Conservation (phyloP, 2,329 filamentous ascomycete genomes). For the Talaromyces sp. region DNA sequence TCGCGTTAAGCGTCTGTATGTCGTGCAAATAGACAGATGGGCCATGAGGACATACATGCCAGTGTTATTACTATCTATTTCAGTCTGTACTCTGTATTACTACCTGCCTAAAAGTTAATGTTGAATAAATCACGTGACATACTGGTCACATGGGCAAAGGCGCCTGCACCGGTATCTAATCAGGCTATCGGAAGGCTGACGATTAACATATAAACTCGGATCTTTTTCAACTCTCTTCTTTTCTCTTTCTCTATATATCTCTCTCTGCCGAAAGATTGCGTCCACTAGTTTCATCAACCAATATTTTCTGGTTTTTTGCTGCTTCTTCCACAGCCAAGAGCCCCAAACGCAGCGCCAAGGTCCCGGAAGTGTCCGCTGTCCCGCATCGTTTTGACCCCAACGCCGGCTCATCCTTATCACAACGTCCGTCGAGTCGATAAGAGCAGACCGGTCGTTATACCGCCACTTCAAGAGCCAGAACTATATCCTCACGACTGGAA, state of each 20-base stretch:
- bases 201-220: background rate
- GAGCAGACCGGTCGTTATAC: background rate
- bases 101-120: too few relatives aligned
- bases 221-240: background rate
- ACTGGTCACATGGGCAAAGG: background rate
- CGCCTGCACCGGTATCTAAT: background rate
- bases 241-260: background rate
- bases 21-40: background rate
- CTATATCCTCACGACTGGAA: background rate
- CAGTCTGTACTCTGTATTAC: too few relatives aligned
- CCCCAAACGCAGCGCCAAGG: background rate
- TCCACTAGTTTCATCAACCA: background rate
- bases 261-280: background rate
- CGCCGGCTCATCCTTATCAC: background rate
- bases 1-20: too few relatives aligned
- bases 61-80: too few relatives aligned
- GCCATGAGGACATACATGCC: too few relatives aligned
- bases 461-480: background rate
- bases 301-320: background rate
- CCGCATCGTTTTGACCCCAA: background rate
- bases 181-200: background rate
- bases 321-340: background rate
- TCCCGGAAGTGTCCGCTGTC: background rate
- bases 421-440: background rate
- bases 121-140: background rate